Evolutionary conservation across 106 monocot genomes (phyloP).

Genomic region (Allium cepa): DNA sequence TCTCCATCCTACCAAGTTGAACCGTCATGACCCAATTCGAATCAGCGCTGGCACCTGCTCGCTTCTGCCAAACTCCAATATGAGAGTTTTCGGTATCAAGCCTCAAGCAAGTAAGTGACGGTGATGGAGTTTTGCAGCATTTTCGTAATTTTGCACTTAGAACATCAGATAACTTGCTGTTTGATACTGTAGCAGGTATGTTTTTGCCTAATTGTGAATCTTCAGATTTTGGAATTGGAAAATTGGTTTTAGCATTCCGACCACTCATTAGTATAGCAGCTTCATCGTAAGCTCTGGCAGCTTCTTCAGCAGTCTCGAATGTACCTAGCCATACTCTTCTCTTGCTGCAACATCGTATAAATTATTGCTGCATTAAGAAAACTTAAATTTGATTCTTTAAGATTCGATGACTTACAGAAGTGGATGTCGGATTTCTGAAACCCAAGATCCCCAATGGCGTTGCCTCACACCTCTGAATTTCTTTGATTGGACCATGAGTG

Average conservation of each 20-base stretch:
- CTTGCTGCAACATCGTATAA: conserved; percentile 24
- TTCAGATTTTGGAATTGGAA: conserved; percentile 31
- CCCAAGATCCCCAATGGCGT: conserved; percentile 99
- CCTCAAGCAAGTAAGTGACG: conserved; percentile 93
- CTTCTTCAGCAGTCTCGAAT: conserved; percentile 89
- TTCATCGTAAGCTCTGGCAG: conserved; percentile 90
- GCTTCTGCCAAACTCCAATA: conserved; percentile 98
- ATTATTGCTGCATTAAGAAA: not conserved
- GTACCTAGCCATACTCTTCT: conserved; percentile 96
- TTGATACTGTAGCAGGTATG: conserved; percentile 11
- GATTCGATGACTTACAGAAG: conserved; percentile 58
- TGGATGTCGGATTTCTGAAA: conserved; percentile 96
- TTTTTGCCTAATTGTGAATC: conserved; percentile 12
- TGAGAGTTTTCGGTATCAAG: conserved; percentile 88
- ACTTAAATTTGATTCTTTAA: not conserved
- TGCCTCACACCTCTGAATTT: conserved; percentile 98
- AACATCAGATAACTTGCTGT: conserved; percentile 39
- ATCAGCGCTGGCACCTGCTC: conserved; percentile 70
- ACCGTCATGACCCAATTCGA: conserved; percentile 97
- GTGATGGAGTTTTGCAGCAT: conserved; percentile 78
- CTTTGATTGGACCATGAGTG: conserved; percentile 82
- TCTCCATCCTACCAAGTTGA: conserved; percentile 35
- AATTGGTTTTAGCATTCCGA: conserved; percentile 95
- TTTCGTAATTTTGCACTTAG: conserved; percentile 79
- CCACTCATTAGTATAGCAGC: conserved; percentile 86